Evolutionary conservation across 2,329 filamentous ascomycete species (phyloP).

Genomic region (Ophiostoma ulmi): DNA sequence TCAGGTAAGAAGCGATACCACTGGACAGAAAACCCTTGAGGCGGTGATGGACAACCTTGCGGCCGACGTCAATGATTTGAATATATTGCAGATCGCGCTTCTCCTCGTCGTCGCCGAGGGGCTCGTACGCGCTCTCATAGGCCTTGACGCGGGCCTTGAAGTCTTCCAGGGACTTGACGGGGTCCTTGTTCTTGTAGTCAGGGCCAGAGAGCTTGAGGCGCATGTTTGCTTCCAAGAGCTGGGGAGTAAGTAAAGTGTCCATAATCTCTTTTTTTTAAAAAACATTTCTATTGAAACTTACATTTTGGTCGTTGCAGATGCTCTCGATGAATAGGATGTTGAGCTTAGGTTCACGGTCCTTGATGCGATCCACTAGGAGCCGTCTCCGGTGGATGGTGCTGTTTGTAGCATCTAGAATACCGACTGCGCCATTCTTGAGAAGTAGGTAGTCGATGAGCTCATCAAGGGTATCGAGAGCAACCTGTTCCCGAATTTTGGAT

Average conservation of each 20-base stretch:
- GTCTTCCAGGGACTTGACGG: conserved; percentile 73
- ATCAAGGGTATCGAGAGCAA: conserved; percentile 86
- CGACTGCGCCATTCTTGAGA: conserved; percentile 74
- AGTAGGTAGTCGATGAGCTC: conserved; percentile 89
- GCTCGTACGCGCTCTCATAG: conserved; percentile 91
- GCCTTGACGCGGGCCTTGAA: conserved; percentile 89
- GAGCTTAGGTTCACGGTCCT: conserved; percentile 74
- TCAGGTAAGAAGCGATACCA: conserved; percentile 88
- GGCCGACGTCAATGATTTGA: conserved; percentile 94
- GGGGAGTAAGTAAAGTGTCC: not conserved
- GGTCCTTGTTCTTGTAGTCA: conserved; percentile 93
- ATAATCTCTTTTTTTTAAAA: not conserved
- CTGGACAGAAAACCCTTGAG: conserved; percentile 87
- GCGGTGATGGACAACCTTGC: conserved; percentile 87
- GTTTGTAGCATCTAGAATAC: conserved; percentile 95
- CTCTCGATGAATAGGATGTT: conserved; percentile 95
- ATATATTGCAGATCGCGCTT: conserved; percentile 89
- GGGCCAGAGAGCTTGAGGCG: conserved; percentile 91
- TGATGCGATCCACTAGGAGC: conserved; percentile 76
- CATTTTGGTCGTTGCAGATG: conserved; percentile 71
- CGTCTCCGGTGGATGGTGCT: conserved; percentile 84
- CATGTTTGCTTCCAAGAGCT: conserved; percentile 91
- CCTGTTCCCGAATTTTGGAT: conserved; percentile 78
- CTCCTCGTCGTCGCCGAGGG: conserved; percentile 87
- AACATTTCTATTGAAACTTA: conserved; percentile 29